A percentile compares a stretch with the other conserved stretches of the same genome.
Conservation (phyloP, 2,329 filamentous ascomycete species). For the Aspergillus ibericus region DNA sequence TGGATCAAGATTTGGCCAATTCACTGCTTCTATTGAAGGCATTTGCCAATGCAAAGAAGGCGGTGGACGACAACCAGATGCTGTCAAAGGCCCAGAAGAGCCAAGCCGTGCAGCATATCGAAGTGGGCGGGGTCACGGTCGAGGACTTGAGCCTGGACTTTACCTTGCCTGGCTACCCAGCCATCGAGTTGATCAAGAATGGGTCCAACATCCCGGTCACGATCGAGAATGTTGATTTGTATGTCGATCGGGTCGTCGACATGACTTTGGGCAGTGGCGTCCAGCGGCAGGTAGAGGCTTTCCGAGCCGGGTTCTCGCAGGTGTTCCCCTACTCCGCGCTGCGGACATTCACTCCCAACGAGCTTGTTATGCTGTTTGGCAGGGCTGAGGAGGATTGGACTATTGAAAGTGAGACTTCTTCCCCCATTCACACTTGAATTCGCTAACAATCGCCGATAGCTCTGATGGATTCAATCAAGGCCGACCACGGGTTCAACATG, state of each 20-base stretch:
- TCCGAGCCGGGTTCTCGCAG: conserved; percentile 85
- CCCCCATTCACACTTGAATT: no score
- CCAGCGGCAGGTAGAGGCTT: conserved; percentile 83
- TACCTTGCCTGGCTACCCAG: conserved; percentile 85
- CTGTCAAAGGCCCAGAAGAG: conserved; percentile 71
- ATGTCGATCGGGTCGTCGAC: conserved; percentile 86
- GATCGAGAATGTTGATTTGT: conserved; percentile 86
- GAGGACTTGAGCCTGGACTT: conserved; percentile 93
- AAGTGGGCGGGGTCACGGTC: conserved; percentile 72
- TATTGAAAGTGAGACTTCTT: conserved; percentile 74
- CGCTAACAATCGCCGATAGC: conserved; percentile 54
- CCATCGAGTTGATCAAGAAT: conserved; percentile 75
- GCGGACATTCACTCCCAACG: conserved; percentile 89
- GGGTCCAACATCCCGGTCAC: conserved; percentile 75
- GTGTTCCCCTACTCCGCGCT: conserved; percentile 95
- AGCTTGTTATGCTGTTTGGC: conserved; percentile 92
- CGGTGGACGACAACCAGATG: conserved; percentile 69
- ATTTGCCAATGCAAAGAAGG: conserved; percentile 79
- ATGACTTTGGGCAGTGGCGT: conserved; percentile 89
- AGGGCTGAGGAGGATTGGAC: conserved; percentile 95
- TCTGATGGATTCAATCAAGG: conserved; percentile 97
- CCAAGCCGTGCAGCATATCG: conserved; percentile 66
- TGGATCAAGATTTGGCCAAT: conserved; percentile 81
- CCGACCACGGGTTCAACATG: conserved; percentile 97
- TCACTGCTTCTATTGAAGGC: conserved; percentile 85